Base-by-base conservation (phyloP, 2,329 filamentous ascomycete species). In the Harringtonia lauricola region DNA sequence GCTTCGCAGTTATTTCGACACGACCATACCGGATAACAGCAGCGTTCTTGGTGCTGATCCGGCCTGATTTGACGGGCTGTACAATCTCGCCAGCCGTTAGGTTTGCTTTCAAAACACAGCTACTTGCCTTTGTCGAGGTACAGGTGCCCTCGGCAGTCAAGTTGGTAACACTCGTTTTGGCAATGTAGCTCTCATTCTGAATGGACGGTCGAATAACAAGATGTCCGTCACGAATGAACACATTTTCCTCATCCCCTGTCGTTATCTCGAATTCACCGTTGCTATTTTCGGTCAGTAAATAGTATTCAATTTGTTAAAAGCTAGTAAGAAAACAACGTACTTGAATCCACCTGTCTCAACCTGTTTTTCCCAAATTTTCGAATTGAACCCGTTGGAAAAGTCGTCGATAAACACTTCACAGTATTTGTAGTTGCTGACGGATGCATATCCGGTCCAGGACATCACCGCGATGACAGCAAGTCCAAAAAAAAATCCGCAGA, bases 71-170 rank as follows among this genome's bases (percentile, higher is more conserved):
- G 17, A 47, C 39, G 2, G 46, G 48, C 38, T 44, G 41, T 6
- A 50, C 44, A 24, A 49, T 49, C 12, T 46, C 21, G n/a, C 39
- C 46, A n/a, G 36, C 37, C 12, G 40, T 46, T 3, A 21, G 15
- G n/a, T 49, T 47, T 13, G 41, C 41, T 17, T 21, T 14, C 12
- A 44, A 19, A 19, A 47, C 36, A 31, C 44, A 47, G 30, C 39
- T 36, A 9, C 40, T 21, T 5, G 33, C 17, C 13, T 28, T 8
- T 10, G n/a, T 22, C n/a, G 39, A 36, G 15, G 49, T 43, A 30
- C 40, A 49, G n/a, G 42, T 46, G 28, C 30, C 39, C 36, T 26
- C 43, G 42, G 52, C 52, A 54, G 34, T 68, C 65, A 2, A 61
- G 61, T 26, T 66, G 28, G 36, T 26, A 10, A 26, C 24, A 9